Conservation (phyloP, 176 grass and related monocot genomes). For the Bothriochloa decipiens region DNA sequence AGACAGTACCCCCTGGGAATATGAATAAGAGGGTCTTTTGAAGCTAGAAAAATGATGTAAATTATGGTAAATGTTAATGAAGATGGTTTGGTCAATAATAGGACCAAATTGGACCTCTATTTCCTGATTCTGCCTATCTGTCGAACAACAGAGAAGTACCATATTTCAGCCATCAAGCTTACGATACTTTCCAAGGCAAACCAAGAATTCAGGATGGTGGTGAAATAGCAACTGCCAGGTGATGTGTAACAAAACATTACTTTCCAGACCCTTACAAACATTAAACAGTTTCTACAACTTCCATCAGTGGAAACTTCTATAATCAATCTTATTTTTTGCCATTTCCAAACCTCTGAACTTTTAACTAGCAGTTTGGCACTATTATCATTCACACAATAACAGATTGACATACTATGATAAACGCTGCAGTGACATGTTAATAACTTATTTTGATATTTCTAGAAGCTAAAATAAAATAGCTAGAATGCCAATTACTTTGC, state of each 20-base stretch:
- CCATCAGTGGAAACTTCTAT: not conserved
- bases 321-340: not conserved
- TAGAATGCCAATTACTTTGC: not conserved
- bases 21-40: not conserved
- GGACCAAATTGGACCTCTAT: not conserved
- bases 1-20: not conserved
- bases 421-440: not conserved
- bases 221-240: not conserved
- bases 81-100: not conserved
- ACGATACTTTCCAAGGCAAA: not conserved
- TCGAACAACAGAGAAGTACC: not conserved
- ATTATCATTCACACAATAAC: not conserved
- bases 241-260: not conserved
- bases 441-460: not conserved
- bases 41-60: not conserved
- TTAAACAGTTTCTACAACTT: not conserved
- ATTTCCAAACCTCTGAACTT: not conserved
- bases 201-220: not conserved
- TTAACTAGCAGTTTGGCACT: not conserved
- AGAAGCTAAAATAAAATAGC: conserved; percentile 33
- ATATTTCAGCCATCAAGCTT: not conserved
- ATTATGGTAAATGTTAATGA: not conserved
- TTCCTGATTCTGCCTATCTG: not conserved
- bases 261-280: not conserved
- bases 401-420: not conserved